Base-by-base conservation (phyloP, 805 yeast genomes). In the Saitoella complicata region DNA sequence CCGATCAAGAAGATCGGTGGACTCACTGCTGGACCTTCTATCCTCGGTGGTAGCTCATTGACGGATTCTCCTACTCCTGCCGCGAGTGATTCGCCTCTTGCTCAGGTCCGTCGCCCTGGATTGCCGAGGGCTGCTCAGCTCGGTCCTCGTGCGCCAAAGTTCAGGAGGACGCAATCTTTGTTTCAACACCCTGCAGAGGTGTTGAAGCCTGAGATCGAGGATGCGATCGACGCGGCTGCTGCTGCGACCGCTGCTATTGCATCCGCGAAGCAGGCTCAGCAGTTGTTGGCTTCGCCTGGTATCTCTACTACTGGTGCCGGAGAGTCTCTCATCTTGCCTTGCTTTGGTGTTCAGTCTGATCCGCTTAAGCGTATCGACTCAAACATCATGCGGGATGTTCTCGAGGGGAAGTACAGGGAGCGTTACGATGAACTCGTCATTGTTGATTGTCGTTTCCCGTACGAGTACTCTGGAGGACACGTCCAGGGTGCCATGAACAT, bases 381-480 rank as follows among this genome's bases (percentile, higher is more conserved):
- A 42, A 69, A 64, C 44, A 77, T 76, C 46, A 66, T 77, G 59
- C 70, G 70, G 53, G 70, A 66, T 41, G 71, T 80, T 40, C 59
- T 82, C 46, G 73, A 70, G 46, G 83, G 84, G 40, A 51, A 71
- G 57, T 63, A 68, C 64, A 51, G 60, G 10, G 60, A 68, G 21
- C 64, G 63, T 42, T 85, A 77, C 55, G 75, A 75, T 48, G 72
- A 73, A 33, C 63, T 72, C 37, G 53, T 72, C 6, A 65, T 91
- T 11, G 67, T 91, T 7, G 98, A 91, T 63, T 86, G 97, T 58
- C 73, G 98, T 44, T 91, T 91, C 58, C 84, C 78, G 54, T 88
- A 88, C 64, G 98, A 91, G 62, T 91, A 67, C 60, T 68, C 73
- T 37, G 97, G 97, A 32, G 98, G 98, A 31, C 98, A 91, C 61